Base-by-base conservation (phyloP, 306 rosid species). In the Casuarina cunninghamiana region DNA sequence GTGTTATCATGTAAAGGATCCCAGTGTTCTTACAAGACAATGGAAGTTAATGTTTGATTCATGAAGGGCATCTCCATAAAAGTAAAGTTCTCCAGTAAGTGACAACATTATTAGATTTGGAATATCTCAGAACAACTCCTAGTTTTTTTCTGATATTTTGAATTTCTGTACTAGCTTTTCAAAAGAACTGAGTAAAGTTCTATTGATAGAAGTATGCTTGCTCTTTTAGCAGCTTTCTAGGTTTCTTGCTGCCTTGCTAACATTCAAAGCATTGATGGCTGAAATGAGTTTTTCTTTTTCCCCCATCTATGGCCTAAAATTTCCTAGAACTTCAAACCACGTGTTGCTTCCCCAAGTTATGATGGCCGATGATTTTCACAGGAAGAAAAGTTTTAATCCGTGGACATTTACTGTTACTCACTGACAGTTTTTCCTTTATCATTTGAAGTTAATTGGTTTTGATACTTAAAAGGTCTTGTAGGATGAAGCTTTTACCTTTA, bases 41-140 rank as follows among this genome's bases (percentile, higher is more conserved):
- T 61, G 68, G 32, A 60, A 60, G 67, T 26, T 60, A 17, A 60
- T 60, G 42, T 61, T 42, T 61, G 5, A 61, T 61, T 61, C 41
- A 61, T 35, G 68, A 61, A 61, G 68, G 12, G 44, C 9, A 61
- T 4, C n/a, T 61, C 44, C 11, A 11, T 11, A 35, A 11, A 37
- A 61, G 43, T 9, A 32, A 19, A 57, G 37, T 19, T 61, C 68
- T 61, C 43, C 68, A 61, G 37, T 3, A 61, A 35, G 68, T 35
- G 68, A 12, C 32, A 13, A 57, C 21, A 19, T 57, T 9, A 57
- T 57, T 9, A 26, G 12, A 26, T 57, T 57, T 51, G 57, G 57
- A 51, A 57, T 17, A 39, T 7, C 53, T 67, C 4, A 50, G 21
- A 21, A 42, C 11, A n/a, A 26, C 32, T 41, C 10, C 37, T 37